phyloP scores from a whole-genome alignment of 257 asterid genomes.

The Knoxia roxburghii region DNA sequence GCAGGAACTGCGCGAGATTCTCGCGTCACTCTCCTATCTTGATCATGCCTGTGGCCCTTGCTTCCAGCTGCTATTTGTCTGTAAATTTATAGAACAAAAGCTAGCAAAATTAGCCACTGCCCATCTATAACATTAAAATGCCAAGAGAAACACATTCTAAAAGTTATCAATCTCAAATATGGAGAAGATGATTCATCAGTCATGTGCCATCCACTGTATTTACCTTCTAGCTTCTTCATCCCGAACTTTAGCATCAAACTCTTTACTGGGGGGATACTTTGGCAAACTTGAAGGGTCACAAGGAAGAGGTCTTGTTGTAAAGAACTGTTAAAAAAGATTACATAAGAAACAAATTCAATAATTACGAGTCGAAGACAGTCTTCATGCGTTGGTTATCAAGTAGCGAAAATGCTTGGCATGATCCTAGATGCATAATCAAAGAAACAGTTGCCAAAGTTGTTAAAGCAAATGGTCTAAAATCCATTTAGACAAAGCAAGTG shows the following conservation, averaged over 20 bases:
- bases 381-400: neutral
- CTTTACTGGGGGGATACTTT: slow-evolving; percentile 94
- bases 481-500: neutral
- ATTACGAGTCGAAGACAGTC: neutral
- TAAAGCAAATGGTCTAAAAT: neutral
- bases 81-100: slow-evolving; percentile 23
- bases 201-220: neutral
- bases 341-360: slow-evolving; percentile 6
- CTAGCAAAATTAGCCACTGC: neutral
- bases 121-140: neutral
- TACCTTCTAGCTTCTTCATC: slow-evolving; percentile 97
- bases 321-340: slow-evolving; percentile 50
- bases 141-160: neutral
- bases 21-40: slow-evolving; percentile 21
- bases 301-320: slow-evolving; percentile 70
- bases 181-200: neutral
- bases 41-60: slow-evolving; percentile 22
- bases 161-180: neutral
- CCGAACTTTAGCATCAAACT: slow-evolving; percentile 87
- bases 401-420: neutral
- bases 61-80: slow-evolving; percentile 70
- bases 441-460: neutral
- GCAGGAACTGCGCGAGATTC: slow-evolving; percentile 33
- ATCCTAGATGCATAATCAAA: too few species aligned
- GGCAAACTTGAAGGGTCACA: slow-evolving; percentile 95